Evolutionary conservation across 2,329 filamentous ascomycete genomes (phyloP).

Genomic region (Cytospora paraplurivora): DNA sequence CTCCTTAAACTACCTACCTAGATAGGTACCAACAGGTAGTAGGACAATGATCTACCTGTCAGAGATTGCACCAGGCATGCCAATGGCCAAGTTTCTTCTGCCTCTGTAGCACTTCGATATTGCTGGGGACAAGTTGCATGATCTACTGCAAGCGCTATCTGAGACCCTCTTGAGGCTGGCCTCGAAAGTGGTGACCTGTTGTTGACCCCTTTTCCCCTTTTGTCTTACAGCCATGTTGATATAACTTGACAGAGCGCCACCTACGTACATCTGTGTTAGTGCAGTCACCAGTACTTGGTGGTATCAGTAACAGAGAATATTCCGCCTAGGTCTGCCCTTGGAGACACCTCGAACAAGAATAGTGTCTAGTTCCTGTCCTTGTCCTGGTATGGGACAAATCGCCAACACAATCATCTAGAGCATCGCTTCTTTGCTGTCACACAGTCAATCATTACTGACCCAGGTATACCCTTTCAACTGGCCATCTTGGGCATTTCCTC

Average conservation of each 20-base stretch:
- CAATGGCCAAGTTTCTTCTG: background rate
- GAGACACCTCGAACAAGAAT: background rate
- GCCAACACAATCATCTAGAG: background rate
- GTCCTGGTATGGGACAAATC: background rate
- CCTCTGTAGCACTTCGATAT: background rate
- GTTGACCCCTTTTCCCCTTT: background rate
- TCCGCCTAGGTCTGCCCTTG: background rate
- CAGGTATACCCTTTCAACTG: background rate
- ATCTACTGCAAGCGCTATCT: background rate
- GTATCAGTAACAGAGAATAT: background rate
- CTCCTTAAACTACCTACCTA: too few relatives aligned
- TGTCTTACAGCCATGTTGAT: background rate
- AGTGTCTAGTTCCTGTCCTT: background rate
- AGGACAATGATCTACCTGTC: background rate
- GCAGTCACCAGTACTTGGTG: background rate
- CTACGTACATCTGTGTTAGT: background rate
- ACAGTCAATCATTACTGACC: background rate
- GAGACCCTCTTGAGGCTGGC: background rate
- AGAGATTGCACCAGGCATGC: background rate
- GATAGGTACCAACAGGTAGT: background rate
- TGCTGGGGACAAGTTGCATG: background rate
- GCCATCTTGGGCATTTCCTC: background rate
- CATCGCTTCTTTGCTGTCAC: background rate
- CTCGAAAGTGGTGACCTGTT: background rate
- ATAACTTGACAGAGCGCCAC: background rate